Percentiles rank a stretch among this genome's conserved stretches.
These are phyloP conservation scores for Venturiaceae sp. DNA, from an alignment of 2,329 filamentous ascomycete genomes.

Conservation along the genomic window DNA sequence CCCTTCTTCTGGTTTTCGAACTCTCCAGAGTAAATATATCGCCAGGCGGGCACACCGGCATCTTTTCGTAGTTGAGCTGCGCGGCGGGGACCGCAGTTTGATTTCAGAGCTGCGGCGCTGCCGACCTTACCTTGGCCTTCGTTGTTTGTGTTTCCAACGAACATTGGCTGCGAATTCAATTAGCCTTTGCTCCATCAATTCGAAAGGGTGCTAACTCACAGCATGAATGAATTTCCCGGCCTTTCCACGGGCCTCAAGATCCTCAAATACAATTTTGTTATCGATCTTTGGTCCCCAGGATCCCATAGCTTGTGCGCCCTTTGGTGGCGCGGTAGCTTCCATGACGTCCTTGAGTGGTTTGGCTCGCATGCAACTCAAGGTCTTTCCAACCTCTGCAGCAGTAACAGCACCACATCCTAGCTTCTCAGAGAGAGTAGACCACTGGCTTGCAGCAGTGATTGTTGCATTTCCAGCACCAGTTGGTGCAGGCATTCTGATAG, in stretches of 20 bases:
- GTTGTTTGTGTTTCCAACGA: slow-evolving; percentile 24
- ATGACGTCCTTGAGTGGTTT: slow-evolving; percentile 11
- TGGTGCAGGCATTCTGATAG: slow-evolving; percentile 1
- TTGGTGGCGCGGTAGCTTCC: slow-evolving; percentile 1
- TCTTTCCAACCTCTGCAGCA: background rate
- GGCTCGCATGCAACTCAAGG: slow-evolving; percentile 5
- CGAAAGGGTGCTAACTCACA: background rate
- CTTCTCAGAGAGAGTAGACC: slow-evolving; percentile 4
- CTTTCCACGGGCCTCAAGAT: background rate
- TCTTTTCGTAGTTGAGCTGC: slow-evolving; percentile 21
- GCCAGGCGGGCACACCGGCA: slow-evolving; percentile 23
- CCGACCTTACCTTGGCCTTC: slow-evolving; percentile 19
- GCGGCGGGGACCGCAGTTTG: slow-evolving; percentile 1
- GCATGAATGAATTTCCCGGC: slow-evolving; percentile 3
- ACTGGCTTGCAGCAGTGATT: background rate
- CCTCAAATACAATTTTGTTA: slow-evolving; percentile 7
- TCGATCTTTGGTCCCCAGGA: slow-evolving; percentile 6
- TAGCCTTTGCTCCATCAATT: background rate
- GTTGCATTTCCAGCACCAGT: background rate
- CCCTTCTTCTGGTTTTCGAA: slow-evolving; percentile 23
- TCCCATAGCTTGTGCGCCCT: background rate
- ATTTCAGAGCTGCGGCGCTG: background rate
- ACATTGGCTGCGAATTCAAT: slow-evolving; percentile 9
- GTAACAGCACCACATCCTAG: slow-evolving; percentile 7
- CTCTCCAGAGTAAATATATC: slow-evolving; percentile 28